A percentile compares a stretch with the other conserved stretches of the same genome.
Evolutionary conservation across 2,329 filamentous ascomycete species (phyloP).

Genomic region (Clonostachys byssicola): DNA sequence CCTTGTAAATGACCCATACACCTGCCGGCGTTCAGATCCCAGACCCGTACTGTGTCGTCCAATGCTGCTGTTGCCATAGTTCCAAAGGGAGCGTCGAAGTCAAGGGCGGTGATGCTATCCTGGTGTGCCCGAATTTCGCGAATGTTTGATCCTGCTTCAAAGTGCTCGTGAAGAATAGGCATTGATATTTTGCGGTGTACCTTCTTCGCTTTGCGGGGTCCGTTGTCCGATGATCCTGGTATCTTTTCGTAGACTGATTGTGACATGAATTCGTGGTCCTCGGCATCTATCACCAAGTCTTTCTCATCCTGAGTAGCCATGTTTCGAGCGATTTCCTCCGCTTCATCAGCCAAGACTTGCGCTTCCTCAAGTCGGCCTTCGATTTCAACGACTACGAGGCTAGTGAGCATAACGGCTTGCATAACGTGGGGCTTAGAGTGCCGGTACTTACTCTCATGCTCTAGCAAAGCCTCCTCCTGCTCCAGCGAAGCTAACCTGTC

Average conservation of each 20-base stretch:
- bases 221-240: slow-evolving; percentile 48
- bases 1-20: slow-evolving; percentile 91
- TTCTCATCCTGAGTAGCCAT: slow-evolving; percentile 48
- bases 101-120: slow-evolving; percentile 82
- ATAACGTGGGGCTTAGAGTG: neutral
- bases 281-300: slow-evolving; percentile 45
- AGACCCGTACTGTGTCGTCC: slow-evolving; percentile 91
- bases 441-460: slow-evolving; percentile 71
- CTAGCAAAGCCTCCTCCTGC: slow-evolving; percentile 83
- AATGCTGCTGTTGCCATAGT: slow-evolving; percentile 88
- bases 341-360: slow-evolving; percentile 54
- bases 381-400: slow-evolving; percentile 53
- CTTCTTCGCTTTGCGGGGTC: slow-evolving; percentile 43
- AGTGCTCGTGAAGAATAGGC: slow-evolving; percentile 93
- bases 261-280: slow-evolving; percentile 76
- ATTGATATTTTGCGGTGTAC: slow-evolving; percentile 74
- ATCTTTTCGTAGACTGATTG: slow-evolving; percentile 96
- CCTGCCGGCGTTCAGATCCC: slow-evolving; percentile 90
- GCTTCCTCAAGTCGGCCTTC: slow-evolving; percentile 59
- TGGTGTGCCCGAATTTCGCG: slow-evolving; percentile 84
- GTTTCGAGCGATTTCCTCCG: slow-evolving; percentile 48
- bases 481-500: slow-evolving; percentile 83
- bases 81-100: slow-evolving; percentile 97
- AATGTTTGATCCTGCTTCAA: slow-evolving; percentile 84
- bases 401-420: neutral